Evolutionary conservation across 2,329 filamentous ascomycete species (phyloP).

Genomic region (Trichoderma koningii): DNA sequence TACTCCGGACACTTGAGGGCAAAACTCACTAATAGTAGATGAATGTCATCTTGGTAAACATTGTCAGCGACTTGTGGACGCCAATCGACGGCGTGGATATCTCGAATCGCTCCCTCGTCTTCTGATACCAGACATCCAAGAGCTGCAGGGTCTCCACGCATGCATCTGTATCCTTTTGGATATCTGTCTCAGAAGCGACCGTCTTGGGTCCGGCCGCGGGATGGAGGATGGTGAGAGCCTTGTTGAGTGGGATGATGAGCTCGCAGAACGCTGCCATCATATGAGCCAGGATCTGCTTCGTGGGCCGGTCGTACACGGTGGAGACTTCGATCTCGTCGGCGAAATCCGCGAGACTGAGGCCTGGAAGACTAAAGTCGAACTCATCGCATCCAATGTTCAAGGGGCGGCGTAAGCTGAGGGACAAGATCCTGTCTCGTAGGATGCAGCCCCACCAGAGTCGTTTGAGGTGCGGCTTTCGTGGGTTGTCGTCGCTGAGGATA

Average conservation of each 20-base stretch:
- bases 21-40: constrained; percentile 20
- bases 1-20: too few species aligned
- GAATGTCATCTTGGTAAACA: constrained; percentile 23
- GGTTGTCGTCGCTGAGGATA: neutral
- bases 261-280: constrained; percentile 18
- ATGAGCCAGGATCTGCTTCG: constrained; percentile 20
- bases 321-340: constrained; percentile 13
- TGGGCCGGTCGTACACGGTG: constrained; percentile 19
- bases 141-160: constrained; percentile 5
- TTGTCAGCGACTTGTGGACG: constrained; percentile 14
- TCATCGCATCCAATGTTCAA: constrained; percentile 15
- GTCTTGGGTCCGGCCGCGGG: neutral
- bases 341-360: constrained; percentile 9
- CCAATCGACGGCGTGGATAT: constrained; percentile 4
- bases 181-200: neutral
- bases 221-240: constrained; percentile 11
- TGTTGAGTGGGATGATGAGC: constrained; percentile 16
- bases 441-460: constrained; percentile 24
- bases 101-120: constrained; percentile 19
- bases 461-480: constrained; percentile 6
- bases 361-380: constrained; percentile 16
- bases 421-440: constrained; percentile 20
- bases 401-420: constrained; percentile 19
- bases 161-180: constrained; percentile 1
- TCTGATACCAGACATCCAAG: constrained; percentile 16